phyloP scores from a whole-genome alignment of 2,329 filamentous ascomycete genomes.

The Trichoderma aggressivum region DNA sequence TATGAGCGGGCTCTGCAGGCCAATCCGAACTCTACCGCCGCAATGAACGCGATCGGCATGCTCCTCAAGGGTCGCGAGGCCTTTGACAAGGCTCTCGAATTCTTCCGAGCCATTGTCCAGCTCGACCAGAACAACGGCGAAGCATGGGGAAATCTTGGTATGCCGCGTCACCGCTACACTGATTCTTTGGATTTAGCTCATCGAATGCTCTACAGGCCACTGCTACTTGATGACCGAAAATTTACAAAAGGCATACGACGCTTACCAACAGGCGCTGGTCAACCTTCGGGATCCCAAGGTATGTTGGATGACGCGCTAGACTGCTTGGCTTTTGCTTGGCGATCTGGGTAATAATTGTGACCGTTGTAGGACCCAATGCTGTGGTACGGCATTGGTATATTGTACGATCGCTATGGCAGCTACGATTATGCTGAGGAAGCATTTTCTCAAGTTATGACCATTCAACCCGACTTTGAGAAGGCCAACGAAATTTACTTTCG shows the following conservation, averaged over 20 bases:
- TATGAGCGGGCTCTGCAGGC: slow-evolving; percentile 88
- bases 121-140: slow-evolving; percentile 87
- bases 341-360: slow-evolving; percentile 13
- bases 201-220: slow-evolving; percentile 62
- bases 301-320: slow-evolving; percentile 26
- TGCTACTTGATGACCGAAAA: slow-evolving; percentile 99
- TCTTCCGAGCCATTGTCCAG: slow-evolving; percentile 85
- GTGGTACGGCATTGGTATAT: slow-evolving; percentile 97
- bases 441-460: slow-evolving; percentile 97
- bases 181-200: slow-evolving; percentile 22
- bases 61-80: slow-evolving; percentile 90
- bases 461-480: slow-evolving; percentile 97
- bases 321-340: neutral
- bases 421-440: slow-evolving; percentile 97
- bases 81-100: slow-evolving; percentile 91
- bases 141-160: slow-evolving; percentile 93
- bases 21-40: slow-evolving; percentile 82
- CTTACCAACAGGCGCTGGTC: slow-evolving; percentile 92
- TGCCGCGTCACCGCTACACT: slow-evolving; percentile 33
- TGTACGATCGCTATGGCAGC: slow-evolving; percentile 95
- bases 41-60: slow-evolving; percentile 91
- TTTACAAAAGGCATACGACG: slow-evolving; percentile 91
- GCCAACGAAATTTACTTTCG: slow-evolving; percentile 99
- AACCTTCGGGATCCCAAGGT: slow-evolving; percentile 93
- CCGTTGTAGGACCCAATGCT: slow-evolving; percentile 77